These are phyloP conservation scores for Nemophila menziesii DNA, from an alignment of 257 asterid genomes.

Conservation along the genomic window DNA sequence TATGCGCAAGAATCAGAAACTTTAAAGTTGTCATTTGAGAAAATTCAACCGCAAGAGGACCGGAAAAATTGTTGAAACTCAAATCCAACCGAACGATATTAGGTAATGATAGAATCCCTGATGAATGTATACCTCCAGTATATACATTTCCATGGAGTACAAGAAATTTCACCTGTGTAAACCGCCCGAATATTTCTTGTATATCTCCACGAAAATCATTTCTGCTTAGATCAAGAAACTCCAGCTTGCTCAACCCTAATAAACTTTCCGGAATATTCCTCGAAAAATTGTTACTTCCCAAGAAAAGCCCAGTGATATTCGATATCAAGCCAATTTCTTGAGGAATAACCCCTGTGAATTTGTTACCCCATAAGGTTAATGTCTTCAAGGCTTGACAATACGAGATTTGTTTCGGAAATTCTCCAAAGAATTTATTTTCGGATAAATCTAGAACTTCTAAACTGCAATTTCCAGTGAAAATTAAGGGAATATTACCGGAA, in stretches of 20 bases:
- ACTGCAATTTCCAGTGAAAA: constrained; percentile 46
- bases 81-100: constrained; percentile 59
- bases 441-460: constrained; percentile 56
- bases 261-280: constrained; percentile 61
- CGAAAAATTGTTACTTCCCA: constrained; percentile 64
- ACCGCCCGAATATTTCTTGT: constrained; percentile 49
- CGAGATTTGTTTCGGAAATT: constrained; percentile 48
- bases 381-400: constrained; percentile 33
- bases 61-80: constrained; percentile 62
- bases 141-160: constrained; percentile 50
- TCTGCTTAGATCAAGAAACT: constrained; percentile 59
- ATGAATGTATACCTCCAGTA: constrained; percentile 44
- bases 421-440: constrained; percentile 43
- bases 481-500: constrained; percentile 28
- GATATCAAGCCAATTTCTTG: constrained; percentile 48
- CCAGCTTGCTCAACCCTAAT: constrained; percentile 29
- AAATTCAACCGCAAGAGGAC: constrained; percentile 47
- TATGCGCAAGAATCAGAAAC: constrained; percentile 67
- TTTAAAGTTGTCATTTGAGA: constrained; percentile 40
- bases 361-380: constrained; percentile 45
- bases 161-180: constrained; percentile 59
- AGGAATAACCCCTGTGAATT: constrained; percentile 56
- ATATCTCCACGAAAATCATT: constrained; percentile 61
- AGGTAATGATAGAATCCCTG: constrained; percentile 46
- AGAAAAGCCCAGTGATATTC: constrained; percentile 37